Conservation (phyloP, 163 green algal genomes). For the Volvox carteri region DNA sequence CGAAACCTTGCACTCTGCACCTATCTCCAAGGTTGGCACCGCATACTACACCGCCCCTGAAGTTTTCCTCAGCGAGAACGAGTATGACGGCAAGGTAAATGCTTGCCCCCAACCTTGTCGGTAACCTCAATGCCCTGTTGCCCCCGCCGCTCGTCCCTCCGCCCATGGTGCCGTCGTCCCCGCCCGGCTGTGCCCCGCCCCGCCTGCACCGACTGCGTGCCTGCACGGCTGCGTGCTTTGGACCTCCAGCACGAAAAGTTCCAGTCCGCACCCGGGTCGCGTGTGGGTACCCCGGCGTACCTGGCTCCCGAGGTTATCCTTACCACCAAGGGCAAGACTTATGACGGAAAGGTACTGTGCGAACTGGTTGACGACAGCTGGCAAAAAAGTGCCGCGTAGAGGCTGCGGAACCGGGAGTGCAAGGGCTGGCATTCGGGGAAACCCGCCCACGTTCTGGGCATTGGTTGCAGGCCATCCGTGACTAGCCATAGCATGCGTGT, state of each 20-base stretch:
- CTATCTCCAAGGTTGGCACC: constrained; percentile 75
- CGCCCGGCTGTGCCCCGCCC: neutral
- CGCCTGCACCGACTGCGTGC: too few species aligned
- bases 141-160: neutral
- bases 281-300: constrained; percentile 94
- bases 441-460: too few species aligned
- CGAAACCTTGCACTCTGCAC: constrained; percentile 53
- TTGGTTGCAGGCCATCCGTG: too few species aligned
- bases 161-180: neutral
- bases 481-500: too few species aligned
- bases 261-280: constrained; percentile 89
- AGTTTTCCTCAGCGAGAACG: constrained; percentile 63
- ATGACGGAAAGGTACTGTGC: constrained; percentile 89
- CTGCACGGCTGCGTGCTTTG: neutral
- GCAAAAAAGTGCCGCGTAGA: too few species aligned
- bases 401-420: too few species aligned
- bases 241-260: constrained; percentile 92
- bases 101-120: neutral
- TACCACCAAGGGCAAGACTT: constrained; percentile 90
- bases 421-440: too few species aligned
- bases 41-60: constrained; percentile 75
- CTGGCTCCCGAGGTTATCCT: constrained; percentile 96
- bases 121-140: neutral
- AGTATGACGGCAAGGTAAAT: constrained; percentile 63
- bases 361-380: neutral